Evolutionary conservation across 1,139 yeast species (phyloP), one percentile per base, ranked within the genome.

Genomic region (Geotrichum macrosporum): DNA sequence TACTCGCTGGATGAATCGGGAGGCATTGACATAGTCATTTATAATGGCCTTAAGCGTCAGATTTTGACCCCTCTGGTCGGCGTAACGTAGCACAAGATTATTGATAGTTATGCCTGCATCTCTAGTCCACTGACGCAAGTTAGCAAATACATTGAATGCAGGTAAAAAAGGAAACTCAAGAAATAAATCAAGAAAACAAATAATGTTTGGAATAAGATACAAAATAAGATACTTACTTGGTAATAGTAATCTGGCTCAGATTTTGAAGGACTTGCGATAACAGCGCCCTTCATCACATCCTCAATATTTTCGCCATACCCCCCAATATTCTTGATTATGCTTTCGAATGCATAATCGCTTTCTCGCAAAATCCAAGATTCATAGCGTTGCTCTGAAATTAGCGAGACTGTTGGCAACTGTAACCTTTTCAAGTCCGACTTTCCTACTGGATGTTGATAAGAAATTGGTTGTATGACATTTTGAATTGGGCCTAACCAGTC

Each of bases 91-190:
- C 20, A 82, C 71, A 45, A 89, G 68, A 0, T 94, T 74, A 51
- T 79, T 76, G 44, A 86, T 75, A 1, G 95, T 82, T 43, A 89
- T 76, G 0, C 96, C 96, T 29, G 89, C 80, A 62, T 89, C 98
- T 58, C 98, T 74, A 2, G 79, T 75, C 98, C 98, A 89, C 42
- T 46, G 18, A 5, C 15, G 16, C 5, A 8, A 10, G 15, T 20
- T 13, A 22, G 29, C 24, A 15, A 21, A 31, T 21, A 21, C 20
- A 21, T 12, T n/a, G n/a, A n/a, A n/a, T n/a, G n/a, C n/a, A n/a
- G n/a, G n/a, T n/a, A n/a, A n/a, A n/a, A n/a, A n/a, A n/a, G n/a
- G n/a, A n/a, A n/a, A n/a, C n/a, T n/a, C n/a, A n/a, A n/a, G n/a
- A n/a, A n/a, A n/a, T n/a, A n/a, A n/a, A n/a, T n/a, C n/a, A n/a